Evolutionary conservation across 345 rosid species (phyloP).

Genomic region (Linum tenue): DNA sequence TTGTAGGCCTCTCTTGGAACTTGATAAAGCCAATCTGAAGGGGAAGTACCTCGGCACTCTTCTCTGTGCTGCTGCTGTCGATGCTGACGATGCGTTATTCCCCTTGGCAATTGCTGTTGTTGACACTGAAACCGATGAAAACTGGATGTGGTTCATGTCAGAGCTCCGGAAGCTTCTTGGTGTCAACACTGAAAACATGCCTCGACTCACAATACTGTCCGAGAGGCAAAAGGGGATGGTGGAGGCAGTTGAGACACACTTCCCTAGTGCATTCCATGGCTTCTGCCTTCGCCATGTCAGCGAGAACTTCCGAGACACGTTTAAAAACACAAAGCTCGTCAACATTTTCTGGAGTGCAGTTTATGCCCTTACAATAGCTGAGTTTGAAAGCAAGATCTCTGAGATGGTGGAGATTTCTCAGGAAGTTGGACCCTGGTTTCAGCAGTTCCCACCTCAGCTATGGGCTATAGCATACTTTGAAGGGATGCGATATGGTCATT

Average conservation of each 20-base stretch:
- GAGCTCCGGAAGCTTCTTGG: conserved; percentile 95
- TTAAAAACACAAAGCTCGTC: conserved; percentile 82
- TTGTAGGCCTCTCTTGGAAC: conserved; percentile 90
- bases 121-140: conserved; percentile 72
- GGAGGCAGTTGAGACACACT: conserved; percentile 95
- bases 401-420: conserved; percentile 93
- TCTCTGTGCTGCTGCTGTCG: conserved; percentile 91
- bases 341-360: conserved; percentile 96
- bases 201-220: conserved; percentile 91
- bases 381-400: conserved; percentile 63
- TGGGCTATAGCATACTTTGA: conserved; percentile 97
- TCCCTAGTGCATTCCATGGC: conserved; percentile 88
- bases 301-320: conserved; percentile 87
- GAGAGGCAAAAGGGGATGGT: conserved; percentile 78
- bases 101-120: conserved; percentile 89
- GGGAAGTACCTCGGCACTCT: conserved; percentile 86
- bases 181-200: conserved; percentile 85
- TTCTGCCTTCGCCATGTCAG: conserved; percentile 85
- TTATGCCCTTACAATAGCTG: conserved; percentile 77
- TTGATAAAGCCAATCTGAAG: conserved; percentile 82
- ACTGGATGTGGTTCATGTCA: conserved; percentile 98
- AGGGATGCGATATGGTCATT: conserved; percentile 84
- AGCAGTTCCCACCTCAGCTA: conserved; percentile 63
- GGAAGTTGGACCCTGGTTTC: conserved; percentile 73
- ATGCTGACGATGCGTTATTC: conserved; percentile 77